Evolutionary conservation across 2,329 filamentous ascomycete genomes (phyloP).

Genomic region (Fusarium nelsonii): DNA sequence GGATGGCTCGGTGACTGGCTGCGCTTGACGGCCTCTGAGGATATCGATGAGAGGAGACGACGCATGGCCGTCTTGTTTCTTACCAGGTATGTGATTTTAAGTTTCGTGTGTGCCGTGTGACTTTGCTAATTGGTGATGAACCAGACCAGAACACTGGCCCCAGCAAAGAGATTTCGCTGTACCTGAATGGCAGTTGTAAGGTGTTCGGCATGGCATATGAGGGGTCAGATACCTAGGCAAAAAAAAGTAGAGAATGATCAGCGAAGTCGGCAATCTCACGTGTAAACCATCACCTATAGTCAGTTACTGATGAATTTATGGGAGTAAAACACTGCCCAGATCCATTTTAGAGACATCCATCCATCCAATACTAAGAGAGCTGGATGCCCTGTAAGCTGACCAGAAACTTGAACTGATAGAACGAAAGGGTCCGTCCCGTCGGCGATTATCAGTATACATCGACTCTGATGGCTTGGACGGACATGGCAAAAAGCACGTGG

Average conservation of each 20-base stretch:
- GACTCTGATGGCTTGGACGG: background rate
- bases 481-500: conserved; percentile 35
- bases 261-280: conserved; percentile 17
- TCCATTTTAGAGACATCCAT: background rate
- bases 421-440: background rate
- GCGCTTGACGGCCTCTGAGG: conserved; percentile 56
- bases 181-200: conserved; percentile 57
- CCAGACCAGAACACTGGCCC: conserved; percentile 57
- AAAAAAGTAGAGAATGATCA: conserved; percentile 12
- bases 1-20: conserved; percentile 62
- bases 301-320: conserved; percentile 13
- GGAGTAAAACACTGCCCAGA: conserved; percentile 10
- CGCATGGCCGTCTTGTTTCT: conserved; percentile 57
- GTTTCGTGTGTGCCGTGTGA: background rate
- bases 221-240: background rate
- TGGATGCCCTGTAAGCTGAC: background rate
- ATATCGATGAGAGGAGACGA: conserved; percentile 54
- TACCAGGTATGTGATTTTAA: conserved; percentile 54
- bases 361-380: background rate
- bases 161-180: conserved; percentile 56
- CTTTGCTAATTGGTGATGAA: conserved; percentile 22
- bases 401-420: background rate
- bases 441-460: background rate
- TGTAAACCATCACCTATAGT: conserved; percentile 21
- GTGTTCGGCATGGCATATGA: conserved; percentile 16